phyloP scores from a whole-genome alignment of 306 rosid species.

The Ammopiptanthus mongolicus region DNA sequence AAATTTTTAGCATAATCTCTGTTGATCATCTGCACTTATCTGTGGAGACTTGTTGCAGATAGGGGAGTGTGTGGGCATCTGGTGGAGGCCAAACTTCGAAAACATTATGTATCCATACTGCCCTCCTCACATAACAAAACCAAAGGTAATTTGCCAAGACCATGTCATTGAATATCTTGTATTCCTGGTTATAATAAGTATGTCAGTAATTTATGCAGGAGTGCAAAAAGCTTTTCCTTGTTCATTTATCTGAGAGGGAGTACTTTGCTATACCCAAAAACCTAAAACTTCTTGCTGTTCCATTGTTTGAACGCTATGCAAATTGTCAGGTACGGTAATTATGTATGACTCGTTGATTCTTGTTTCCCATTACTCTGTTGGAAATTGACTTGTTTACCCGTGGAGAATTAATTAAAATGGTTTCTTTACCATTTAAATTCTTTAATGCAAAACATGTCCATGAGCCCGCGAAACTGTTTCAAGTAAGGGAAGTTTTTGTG shows the following conservation, averaged over 20 bases:
- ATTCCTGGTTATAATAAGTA: background rate
- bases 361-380: background rate
- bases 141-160: slow-evolving; percentile 52
- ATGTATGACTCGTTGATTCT: background rate
- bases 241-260: slow-evolving; percentile 95
- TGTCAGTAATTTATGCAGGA: slow-evolving; percentile 48
- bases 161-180: background rate
- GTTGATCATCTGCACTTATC: background rate
- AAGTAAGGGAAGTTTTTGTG: no score
- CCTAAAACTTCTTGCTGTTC: slow-evolving; percentile 94
- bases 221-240: slow-evolving; percentile 88
- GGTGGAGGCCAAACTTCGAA: slow-evolving; percentile 99
- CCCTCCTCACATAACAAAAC: slow-evolving; percentile 96
- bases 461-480: no score
- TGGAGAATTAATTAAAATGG: no score
- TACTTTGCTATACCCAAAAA: slow-evolving; percentile 95
- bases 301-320: slow-evolving; percentile 97
- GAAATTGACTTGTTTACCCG: background rate
- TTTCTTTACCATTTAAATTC: no score
- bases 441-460: no score
- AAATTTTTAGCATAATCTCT: background rate
- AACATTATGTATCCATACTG: slow-evolving; percentile 93
- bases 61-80: slow-evolving; percentile 93
- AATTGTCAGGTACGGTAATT: slow-evolving; percentile 70
- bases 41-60: slow-evolving; percentile 48